Conservation (phyloP, 768 basidiomycete species). For the Hericium rajendrae region DNA sequence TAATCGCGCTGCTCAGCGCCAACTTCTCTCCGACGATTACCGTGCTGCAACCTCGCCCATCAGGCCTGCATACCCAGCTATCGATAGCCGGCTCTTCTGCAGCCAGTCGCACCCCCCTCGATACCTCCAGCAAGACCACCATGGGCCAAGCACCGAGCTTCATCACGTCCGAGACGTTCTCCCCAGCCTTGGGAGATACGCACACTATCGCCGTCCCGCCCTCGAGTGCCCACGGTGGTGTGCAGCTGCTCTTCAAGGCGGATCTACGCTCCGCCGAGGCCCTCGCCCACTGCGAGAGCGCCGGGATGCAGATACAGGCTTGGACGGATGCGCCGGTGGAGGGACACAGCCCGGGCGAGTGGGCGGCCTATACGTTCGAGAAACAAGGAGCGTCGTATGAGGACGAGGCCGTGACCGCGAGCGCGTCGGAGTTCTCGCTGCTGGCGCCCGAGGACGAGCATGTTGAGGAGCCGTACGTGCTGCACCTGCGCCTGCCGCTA, state of each 20-base stretch:
- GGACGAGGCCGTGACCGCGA: background rate
- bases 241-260: conserved; percentile 12
- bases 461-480: conserved; percentile 11
- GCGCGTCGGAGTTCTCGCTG: background rate
- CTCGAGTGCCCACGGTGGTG: conserved; percentile 3
- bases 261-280: conserved; percentile 9
- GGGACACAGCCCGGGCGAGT: conserved; percentile 8
- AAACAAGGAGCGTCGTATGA: background rate
- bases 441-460: background rate
- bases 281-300: conserved; percentile 5
- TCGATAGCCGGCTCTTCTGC: background rate
- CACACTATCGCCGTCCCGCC: conserved; percentile 9
- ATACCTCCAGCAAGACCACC: background rate
- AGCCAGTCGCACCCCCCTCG: background rate
- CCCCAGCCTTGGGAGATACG: conserved; percentile 12
- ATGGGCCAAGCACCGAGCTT: background rate
- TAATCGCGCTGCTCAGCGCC: no score
- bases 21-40: no score
- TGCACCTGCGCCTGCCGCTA: conserved; percentile 3
- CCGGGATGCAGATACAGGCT: conserved; percentile 13
- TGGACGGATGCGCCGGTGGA: conserved; percentile 15
- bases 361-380: conserved; percentile 13
- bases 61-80: no score
- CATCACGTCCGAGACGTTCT: conserved; percentile 8
- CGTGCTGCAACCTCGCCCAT: no score